Percentiles rank a stretch among this genome's conserved stretches.
Evolutionary conservation across 345 rosid genomes (phyloP).

Genomic region (Brassica incana): DNA sequence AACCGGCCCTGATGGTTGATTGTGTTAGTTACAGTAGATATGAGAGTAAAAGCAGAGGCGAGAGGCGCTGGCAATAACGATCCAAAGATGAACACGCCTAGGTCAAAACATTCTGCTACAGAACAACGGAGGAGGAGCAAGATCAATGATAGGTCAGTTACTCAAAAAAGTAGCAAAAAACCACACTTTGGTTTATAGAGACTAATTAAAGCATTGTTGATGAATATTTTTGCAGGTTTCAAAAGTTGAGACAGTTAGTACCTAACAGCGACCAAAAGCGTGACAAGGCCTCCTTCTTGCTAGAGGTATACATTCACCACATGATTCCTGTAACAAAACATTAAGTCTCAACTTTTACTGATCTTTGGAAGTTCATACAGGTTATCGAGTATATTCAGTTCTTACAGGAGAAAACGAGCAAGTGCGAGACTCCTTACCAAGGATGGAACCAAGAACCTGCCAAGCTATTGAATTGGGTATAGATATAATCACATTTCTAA

Average conservation of each 20-base stretch:
- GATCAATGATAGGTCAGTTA: slow-evolving; percentile 81
- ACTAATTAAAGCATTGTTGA: not conserved
- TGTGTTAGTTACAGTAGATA: slow-evolving; percentile 46
- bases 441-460: slow-evolving; percentile 77
- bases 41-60: slow-evolving; percentile 64
- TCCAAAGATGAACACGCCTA: slow-evolving; percentile 81
- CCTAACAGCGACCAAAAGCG: slow-evolving; percentile 92
- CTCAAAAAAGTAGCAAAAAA: slow-evolving; percentile 8
- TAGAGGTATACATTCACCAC: slow-evolving; percentile 56
- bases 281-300: slow-evolving; percentile 90
- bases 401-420: slow-evolving; percentile 79
- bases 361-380: slow-evolving; percentile 38
- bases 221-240: slow-evolving; percentile 61
- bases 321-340: not conserved
- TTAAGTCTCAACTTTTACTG: not conserved
- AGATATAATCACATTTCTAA: slow-evolving; percentile 25
- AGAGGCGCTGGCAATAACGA: slow-evolving; percentile 53
- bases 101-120: slow-evolving; percentile 98
- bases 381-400: slow-evolving; percentile 92
- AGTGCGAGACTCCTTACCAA: slow-evolving; percentile 63
- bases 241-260: slow-evolving; percentile 74
- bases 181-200: not conserved
- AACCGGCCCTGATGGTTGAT: not conserved
- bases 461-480: slow-evolving; percentile 71
- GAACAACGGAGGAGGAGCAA: slow-evolving; percentile 98